Conservation (phyloP, 2,329 filamentous ascomycete genomes). For the Apiospora phragmitis region DNA sequence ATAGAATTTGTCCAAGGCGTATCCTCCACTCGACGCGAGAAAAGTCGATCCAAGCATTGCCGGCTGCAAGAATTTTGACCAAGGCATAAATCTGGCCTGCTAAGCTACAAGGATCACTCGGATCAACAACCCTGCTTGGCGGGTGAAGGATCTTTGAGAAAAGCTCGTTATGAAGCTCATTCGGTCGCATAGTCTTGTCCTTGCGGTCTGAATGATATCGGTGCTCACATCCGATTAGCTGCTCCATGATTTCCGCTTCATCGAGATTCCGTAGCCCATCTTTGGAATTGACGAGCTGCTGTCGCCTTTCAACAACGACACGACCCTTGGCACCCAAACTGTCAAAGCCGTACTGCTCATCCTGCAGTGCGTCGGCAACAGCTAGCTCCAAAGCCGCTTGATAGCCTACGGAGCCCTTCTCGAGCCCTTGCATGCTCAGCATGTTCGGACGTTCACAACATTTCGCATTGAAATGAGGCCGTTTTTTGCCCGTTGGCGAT, state of each 20-base stretch:
- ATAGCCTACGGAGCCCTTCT: conserved; percentile 71
- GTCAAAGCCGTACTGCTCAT: conserved; percentile 62
- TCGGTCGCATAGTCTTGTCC: conserved; percentile 49
- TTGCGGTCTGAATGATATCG: conserved; percentile 55
- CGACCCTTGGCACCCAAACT: conserved; percentile 54
- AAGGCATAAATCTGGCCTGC: conserved; percentile 70
- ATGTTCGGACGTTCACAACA: conserved; percentile 68
- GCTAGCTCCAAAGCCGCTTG: conserved; percentile 66
- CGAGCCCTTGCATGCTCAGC: conserved; percentile 70
- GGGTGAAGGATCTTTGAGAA: conserved; percentile 62
- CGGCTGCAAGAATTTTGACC: conserved; percentile 62
- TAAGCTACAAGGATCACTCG: conserved; percentile 60
- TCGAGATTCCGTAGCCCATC: conserved; percentile 58
- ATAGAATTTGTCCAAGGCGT: conserved; percentile 69
- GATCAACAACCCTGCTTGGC: conserved; percentile 56
- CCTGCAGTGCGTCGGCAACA: conserved; percentile 64
- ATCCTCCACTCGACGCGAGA: conserved; percentile 75
- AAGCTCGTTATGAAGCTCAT: conserved; percentile 62
- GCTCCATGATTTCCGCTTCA: conserved; percentile 58
- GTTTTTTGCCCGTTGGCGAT: conserved; percentile 44
- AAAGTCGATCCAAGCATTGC: conserved; percentile 74
- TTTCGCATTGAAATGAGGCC: conserved; percentile 59
- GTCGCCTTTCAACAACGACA: conserved; percentile 57
- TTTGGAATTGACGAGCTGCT: conserved; percentile 53
- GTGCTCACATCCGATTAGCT: conserved; percentile 56